Conservation (phyloP, 768 basidiomycete species). For the Leccinum longicurvipes region DNA sequence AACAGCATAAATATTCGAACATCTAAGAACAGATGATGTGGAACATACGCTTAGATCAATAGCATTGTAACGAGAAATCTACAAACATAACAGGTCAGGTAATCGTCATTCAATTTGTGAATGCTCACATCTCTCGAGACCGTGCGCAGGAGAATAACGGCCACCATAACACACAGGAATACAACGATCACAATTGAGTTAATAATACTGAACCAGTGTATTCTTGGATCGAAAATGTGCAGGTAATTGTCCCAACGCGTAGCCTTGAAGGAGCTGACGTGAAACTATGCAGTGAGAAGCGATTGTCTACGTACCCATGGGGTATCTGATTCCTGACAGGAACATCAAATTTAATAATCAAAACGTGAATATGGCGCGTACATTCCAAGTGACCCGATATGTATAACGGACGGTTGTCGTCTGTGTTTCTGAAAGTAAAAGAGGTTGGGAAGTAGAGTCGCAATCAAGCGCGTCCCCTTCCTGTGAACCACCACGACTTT, state of each 20-base stretch:
- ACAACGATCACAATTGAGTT: constrained; percentile 90
- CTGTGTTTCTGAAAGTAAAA: constrained; percentile 59
- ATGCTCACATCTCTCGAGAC: constrained; percentile 79
- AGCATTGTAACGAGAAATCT: constrained; percentile 74
- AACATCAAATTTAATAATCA: constrained; percentile 1
- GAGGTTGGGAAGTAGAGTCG: constrained; percentile 41
- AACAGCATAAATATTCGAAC: not conserved
- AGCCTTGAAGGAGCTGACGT: constrained; percentile 49
- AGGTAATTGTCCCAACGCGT: constrained; percentile 97
- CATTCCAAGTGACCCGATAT: constrained; percentile 85
- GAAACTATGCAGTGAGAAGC: not conserved
- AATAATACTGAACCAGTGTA: constrained; percentile 95
- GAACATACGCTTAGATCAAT: constrained; percentile 78
- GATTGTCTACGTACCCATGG: constrained; percentile 57
- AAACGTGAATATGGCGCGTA: constrained; percentile 33
- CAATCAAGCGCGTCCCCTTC: constrained; percentile 47
- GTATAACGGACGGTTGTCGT: constrained; percentile 75
- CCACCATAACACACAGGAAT: constrained; percentile 92
- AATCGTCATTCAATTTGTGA: not conserved
- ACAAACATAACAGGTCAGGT: not conserved
- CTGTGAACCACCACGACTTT: constrained; percentile 66
- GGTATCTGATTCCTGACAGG: constrained; percentile 72
- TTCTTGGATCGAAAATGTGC: constrained; percentile 88
- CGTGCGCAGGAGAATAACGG: constrained; percentile 81
- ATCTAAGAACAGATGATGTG: not conserved